These are phyloP conservation scores for Wickerhamomyces tratensis DNA, from an alignment of 805 yeast genomes.

Conservation along the genomic window DNA sequence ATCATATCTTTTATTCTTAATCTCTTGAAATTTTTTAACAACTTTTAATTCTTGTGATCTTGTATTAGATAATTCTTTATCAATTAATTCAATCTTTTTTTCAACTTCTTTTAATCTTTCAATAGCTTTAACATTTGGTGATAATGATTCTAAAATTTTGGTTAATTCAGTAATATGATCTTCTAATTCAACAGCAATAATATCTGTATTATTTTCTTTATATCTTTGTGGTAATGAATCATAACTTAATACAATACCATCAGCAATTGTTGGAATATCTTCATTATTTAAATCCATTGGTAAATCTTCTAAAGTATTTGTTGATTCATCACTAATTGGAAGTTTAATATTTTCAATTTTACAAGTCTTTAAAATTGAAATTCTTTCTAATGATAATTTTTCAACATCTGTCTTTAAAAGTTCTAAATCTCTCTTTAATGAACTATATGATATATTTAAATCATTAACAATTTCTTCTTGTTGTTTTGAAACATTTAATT, in stretches of 20 bases:
- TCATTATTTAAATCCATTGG: conserved; percentile 42
- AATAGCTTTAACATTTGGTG: conserved; percentile 77
- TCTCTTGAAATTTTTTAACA: conserved; percentile 43
- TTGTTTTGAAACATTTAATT: conserved; percentile 23
- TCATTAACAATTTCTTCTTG: conserved; percentile 44
- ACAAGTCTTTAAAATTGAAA: conserved; percentile 56
- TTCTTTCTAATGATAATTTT: conserved; percentile 43
- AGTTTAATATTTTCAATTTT: conserved; percentile 60
- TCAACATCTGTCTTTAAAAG: conserved; percentile 43
- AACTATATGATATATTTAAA: conserved; percentile 15
- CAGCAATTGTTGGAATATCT: conserved; percentile 28
- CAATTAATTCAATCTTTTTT: conserved; percentile 46
- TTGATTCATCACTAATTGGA: conserved; percentile 51
- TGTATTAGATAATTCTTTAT: conserved; percentile 51
- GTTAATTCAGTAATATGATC: conserved; percentile 26
- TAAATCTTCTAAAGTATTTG: conserved; percentile 33
- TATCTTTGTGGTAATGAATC: conserved; percentile 31
- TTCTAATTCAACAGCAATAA: conserved; percentile 25
- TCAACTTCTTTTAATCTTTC: conserved; percentile 69
- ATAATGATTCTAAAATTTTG: conserved; percentile 29
- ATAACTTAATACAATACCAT: conserved; percentile 49
- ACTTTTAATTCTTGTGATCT: conserved; percentile 50
- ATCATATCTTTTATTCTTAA: conserved; percentile 50
- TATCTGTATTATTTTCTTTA: conserved; percentile 23
- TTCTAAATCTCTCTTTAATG: conserved; percentile 24